Evolutionary conservation across 2,329 filamentous ascomycete species (phyloP), one percentile per base, ranked within the genome.

Genomic region (Cytospora schulzeri): DNA sequence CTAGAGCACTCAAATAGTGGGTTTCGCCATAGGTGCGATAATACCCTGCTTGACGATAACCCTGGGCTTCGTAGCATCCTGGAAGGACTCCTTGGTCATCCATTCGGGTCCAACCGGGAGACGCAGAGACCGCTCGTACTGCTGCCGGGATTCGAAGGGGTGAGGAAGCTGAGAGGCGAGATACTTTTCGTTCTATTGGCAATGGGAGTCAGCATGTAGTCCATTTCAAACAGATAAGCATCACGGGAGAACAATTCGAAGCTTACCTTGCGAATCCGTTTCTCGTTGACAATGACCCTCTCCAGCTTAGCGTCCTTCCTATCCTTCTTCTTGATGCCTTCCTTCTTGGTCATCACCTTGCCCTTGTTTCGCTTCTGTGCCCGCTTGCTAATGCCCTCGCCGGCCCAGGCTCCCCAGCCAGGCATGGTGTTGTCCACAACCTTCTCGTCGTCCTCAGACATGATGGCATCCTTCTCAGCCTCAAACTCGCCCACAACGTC

Each of bases 11-110:
- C 29, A 80, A 64, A 73, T 71, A 59, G 74, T 81, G 22, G 94
- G 94, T 79, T 91, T 93, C 64, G 89, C 87, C 85, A 99, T 91
- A 50, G 95, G 91, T 71, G 87, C 85, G 76, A 99, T 93, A 69
- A 96, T 84, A 55, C 95, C 95, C 79, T 93, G 91, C 82, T 96
- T 97, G 76, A 97, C 81, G 76, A 98, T 82, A 69, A 98, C 85
- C 71, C 92, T 87, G 65, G 95, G 95, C 84, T 94, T 96, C 66
- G 91, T 96, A 67, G 86, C 86, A 71, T 90, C 87, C 81, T 98
- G 93, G 84, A 95, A 95, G 17, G 91, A 92, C 80, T 92, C 88
- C 85, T 97, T 97, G n/a, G 94, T 98, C 70, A 89, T 88, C 93
- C 94, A 99, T 77, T 99, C 94, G 19, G 91, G 92, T 1, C 95